A percentile compares a stretch with the other conserved stretches of the same genome.
phyloP scores from a whole-genome alignment of 1,139 yeast species.

The Zygoascus hellenicus region DNA sequence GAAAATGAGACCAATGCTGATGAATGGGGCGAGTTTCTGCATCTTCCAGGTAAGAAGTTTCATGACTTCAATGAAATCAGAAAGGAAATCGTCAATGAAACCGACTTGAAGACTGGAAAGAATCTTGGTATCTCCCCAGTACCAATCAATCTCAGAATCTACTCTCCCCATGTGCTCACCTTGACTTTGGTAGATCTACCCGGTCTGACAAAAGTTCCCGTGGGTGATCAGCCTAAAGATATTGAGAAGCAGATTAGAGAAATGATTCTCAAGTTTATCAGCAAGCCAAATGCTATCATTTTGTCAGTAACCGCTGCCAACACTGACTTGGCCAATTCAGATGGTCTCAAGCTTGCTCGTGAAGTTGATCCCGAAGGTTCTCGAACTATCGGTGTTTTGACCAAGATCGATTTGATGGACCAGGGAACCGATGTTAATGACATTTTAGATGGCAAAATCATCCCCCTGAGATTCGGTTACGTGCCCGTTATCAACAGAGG shows the following conservation, averaged over 20 bases:
- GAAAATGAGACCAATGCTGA: slow-evolving; percentile 67
- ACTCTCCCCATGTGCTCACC: slow-evolving; percentile 93
- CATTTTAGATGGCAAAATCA: slow-evolving; percentile 91
- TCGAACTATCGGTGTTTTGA: slow-evolving; percentile 93
- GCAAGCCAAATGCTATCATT: slow-evolving; percentile 94
- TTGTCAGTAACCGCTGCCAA: slow-evolving; percentile 95
- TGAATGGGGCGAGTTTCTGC: slow-evolving; percentile 98
- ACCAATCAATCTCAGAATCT: slow-evolving; percentile 90
- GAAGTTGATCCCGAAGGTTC: slow-evolving; percentile 98
- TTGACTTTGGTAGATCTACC: slow-evolving; percentile 95
- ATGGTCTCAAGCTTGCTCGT: slow-evolving; percentile 91
- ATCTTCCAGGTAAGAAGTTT: slow-evolving; percentile 82
- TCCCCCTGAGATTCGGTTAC: slow-evolving; percentile 91
- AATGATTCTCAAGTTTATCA: slow-evolving; percentile 88
- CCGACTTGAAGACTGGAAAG: slow-evolving; percentile 90
- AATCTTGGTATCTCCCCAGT: slow-evolving; percentile 88
- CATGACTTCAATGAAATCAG: slow-evolving; percentile 88
- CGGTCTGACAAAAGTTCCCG: slow-evolving; percentile 98
- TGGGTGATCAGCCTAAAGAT: slow-evolving; percentile 98
- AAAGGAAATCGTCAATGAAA: slow-evolving; percentile 84
- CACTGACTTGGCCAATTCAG: slow-evolving; percentile 95
- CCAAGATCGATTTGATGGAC: slow-evolving; percentile 97
- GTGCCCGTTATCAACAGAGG: slow-evolving; percentile 98
- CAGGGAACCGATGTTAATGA: slow-evolving; percentile 98
- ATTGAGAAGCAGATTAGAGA: slow-evolving; percentile 92